Evolutionary conservation across 768 basidiomycete genomes (phyloP).

Genomic region (Leucocoprinus leucothites): DNA sequence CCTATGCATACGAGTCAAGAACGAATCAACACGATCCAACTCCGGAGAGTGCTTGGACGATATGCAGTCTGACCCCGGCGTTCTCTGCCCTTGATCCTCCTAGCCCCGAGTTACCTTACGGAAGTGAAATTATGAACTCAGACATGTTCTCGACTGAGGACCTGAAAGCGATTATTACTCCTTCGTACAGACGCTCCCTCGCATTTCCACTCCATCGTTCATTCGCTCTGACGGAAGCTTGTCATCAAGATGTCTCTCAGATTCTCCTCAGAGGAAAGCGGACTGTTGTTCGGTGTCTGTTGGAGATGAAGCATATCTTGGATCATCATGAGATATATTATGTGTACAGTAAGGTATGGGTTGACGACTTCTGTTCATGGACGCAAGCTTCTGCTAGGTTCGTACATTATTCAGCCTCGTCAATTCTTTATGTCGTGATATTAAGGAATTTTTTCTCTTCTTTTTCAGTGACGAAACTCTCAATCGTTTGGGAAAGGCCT

Average conservation of each 20-base stretch:
- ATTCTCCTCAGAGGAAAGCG: constrained; percentile 61
- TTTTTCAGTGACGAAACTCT: constrained; percentile 55
- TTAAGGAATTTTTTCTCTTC: background rate
- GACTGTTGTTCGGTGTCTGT: constrained; percentile 56
- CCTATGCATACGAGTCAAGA: constrained; percentile 79
- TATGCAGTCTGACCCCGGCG: constrained; percentile 65
- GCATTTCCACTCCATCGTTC: constrained; percentile 80
- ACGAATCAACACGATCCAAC: constrained; percentile 80
- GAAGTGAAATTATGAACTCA: constrained; percentile 17
- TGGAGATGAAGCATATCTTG: constrained; percentile 70
- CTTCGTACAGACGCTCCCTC: constrained; percentile 73
- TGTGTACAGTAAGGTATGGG: constrained; percentile 84
- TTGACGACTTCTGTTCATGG: constrained; percentile 87
- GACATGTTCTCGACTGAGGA: constrained; percentile 40
- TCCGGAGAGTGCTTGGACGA: constrained; percentile 86
- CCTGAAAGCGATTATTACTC: constrained; percentile 46
- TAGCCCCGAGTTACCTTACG: constrained; percentile 22
- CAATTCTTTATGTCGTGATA: background rate
- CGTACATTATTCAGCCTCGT: constrained; percentile 19
- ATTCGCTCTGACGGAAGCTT: constrained; percentile 68
- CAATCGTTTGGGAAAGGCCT: constrained; percentile 36
- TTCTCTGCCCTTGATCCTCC: constrained; percentile 79
- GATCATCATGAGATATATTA: constrained; percentile 87
- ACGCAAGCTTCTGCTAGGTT: constrained; percentile 67
- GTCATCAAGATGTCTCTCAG: constrained; percentile 58